Base-by-base conservation (phyloP, 495 filamentous ascomycete species). In the Talaromyces wortmannii region DNA sequence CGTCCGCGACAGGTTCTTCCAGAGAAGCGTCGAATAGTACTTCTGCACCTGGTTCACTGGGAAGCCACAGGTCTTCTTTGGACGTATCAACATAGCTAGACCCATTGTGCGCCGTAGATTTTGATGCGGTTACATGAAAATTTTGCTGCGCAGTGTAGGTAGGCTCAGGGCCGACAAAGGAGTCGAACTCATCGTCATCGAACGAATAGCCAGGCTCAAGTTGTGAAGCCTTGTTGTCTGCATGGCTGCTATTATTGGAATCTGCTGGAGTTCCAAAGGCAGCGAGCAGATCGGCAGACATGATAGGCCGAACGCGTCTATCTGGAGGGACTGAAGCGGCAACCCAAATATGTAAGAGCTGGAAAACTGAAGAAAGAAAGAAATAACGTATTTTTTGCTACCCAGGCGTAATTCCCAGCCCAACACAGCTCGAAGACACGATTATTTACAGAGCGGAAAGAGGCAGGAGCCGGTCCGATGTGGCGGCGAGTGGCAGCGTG, bases 231-330 rank as follows among this genome's bases (percentile, higher is more conserved):
- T 23, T 23, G 23, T 23, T 23, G 23, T 23, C 23, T 23, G 23
- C 23, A 23, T 23, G 23, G 23, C 23, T 23, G 23, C 4, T 23
- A 23, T 23, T 23, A 23, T 23, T 23, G 23, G 23, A 23, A 23
- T 23, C 23, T 23, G 23, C 23, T 23, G 23, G 23, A 56, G 60
- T 59, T 40, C 83, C 85, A 60, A 91, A 91, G 49, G 83, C 84
- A 49, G 86, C 85, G 40, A 88, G 82, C 36, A 91, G 77, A 59
- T 90, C 88, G 50, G 85, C 81, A 45, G 88, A 91, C 88, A 91
- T 91, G 15, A 23, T 36, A 53, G 29, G 50, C n/a, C 33, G n/a
- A 51, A 23, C 23, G 23, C 23, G 23, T 23, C 23, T 23, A 23
- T 23, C 23, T 4, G 2, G 4, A 23, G 23, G 23, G 23, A 23